These are phyloP conservation scores for Zygosaccharomyces pseudorouxii DNA, from an alignment of 805 yeast species.

Conservation along the genomic window DNA sequence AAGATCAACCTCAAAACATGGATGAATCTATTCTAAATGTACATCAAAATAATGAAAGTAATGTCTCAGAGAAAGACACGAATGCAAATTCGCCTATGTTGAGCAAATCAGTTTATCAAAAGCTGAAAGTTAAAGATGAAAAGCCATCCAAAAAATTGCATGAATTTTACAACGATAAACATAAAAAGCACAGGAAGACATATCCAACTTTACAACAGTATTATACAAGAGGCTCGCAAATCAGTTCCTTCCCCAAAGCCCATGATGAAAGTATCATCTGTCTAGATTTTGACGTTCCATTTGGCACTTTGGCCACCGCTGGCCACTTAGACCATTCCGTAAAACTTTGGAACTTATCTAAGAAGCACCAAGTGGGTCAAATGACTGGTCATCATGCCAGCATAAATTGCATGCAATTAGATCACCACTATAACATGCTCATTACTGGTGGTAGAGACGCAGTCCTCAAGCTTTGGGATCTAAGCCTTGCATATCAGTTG, in stretches of 20 bases:
- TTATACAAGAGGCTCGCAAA: constrained; percentile 54
- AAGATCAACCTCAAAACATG: background rate
- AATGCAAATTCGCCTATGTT: constrained; percentile 31
- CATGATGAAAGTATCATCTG: constrained; percentile 52
- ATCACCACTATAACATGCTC: constrained; percentile 41
- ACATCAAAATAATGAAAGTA: constrained; percentile 1
- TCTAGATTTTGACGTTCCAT: constrained; percentile 68
- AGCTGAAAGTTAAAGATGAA: constrained; percentile 33
- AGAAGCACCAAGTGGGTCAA: constrained; percentile 45
- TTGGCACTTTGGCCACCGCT: constrained; percentile 73
- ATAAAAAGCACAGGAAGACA: constrained; percentile 42
- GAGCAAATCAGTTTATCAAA: constrained; percentile 41
- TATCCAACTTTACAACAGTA: constrained; percentile 62
- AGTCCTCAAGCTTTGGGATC: constrained; percentile 57
- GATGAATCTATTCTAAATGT: background rate
- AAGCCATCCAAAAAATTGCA: constrained; percentile 16
- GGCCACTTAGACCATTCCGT: constrained; percentile 67
- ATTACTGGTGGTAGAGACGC: constrained; percentile 61
- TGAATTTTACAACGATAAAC: constrained; percentile 28
- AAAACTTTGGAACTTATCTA: constrained; percentile 76
- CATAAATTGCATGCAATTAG: constrained; percentile 57
- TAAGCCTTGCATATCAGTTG: constrained; percentile 30
- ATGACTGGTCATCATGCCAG: constrained; percentile 59
- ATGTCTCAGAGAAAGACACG: constrained; percentile 6
- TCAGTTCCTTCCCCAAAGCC: constrained; percentile 43